Base-by-base conservation (phyloP, 78 protist species). In the Tieghemostelium lacteum region DNA sequence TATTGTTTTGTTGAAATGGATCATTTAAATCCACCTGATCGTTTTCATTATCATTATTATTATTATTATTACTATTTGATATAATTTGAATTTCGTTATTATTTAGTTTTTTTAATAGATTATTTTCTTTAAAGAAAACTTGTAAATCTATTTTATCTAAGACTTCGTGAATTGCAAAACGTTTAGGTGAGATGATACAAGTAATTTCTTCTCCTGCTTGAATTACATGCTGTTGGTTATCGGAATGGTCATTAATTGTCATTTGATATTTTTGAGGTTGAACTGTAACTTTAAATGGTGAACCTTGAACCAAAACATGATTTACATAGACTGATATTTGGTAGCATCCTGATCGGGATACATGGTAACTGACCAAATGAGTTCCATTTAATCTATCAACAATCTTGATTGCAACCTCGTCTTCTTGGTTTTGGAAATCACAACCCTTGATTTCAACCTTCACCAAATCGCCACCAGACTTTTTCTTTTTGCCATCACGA, bases 381-480 rank as follows among this genome's bases (percentile, higher is more conserved):
- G 66, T 67, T 12, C 91, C 91, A 58, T 83, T 83, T 28, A 54
- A 29, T 64, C 73, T 33, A 39, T 83, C 91, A 10, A 69, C 37
- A 10, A 83, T 65, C 20, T 52, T 40, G 20, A 62, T 39, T 45
- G 57, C 55, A n/a, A 69, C 58, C 8, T 83, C 70, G 20, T 83
- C 91, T 19, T 64, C 58, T 2, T 63, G 17, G 28, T 83, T 83
- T 24, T 83, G 70, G 31, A 45, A 69, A 57, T 83, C 91, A n/a
- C 70, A 60, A n/a, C 91, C 91, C 28, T 69, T 73, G 24, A 83
- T 83, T 24, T 10, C 20, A 0, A 83, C 78, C 1, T 58, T 37
- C 3, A 83, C 66, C 1, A 83, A 29, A 42, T 83, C 91, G 14
- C 91, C 78, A 40, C 88, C 88, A 19, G 29, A 52, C 24, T 61